These are phyloP conservation scores for Eimeria maxima DNA, from an alignment of 169 alveolate species.

Conservation along the genomic window DNA sequence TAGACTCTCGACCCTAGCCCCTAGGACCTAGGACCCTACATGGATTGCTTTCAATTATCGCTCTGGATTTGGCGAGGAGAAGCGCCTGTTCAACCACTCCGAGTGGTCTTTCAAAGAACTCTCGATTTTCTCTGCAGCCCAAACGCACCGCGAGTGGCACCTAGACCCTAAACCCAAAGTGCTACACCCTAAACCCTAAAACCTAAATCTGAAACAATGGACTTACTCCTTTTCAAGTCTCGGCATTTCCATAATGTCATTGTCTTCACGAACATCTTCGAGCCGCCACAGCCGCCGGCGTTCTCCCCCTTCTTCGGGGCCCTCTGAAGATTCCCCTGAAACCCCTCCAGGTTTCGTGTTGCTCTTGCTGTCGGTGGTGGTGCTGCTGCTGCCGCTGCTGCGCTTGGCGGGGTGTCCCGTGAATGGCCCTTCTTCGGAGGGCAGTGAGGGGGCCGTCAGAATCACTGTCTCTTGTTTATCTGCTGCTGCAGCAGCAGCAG, in stretches of 20 bases:
- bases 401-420: not conserved
- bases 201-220: not conserved
- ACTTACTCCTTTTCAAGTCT: not conserved
- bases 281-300: slow-evolving; percentile 65
- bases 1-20: not conserved
- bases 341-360: not conserved
- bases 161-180: not conserved
- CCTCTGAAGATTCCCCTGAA: not conserved
- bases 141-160: not conserved
- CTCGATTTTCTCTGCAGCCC: slow-evolving; percentile 19
- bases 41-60: slow-evolving; percentile 64
- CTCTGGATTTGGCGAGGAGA: slow-evolving; percentile 55
- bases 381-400: not conserved
- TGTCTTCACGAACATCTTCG: slow-evolving; percentile 76
- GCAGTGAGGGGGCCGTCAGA: not conserved
- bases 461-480: not conserved
- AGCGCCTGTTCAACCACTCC: slow-evolving; percentile 81
- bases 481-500: not conserved
- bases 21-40: slow-evolving; percentile 7
- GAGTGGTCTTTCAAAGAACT: slow-evolving; percentile 76
- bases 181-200: not conserved
- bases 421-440: slow-evolving; percentile 8
- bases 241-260: slow-evolving; percentile 79
- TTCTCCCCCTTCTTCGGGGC: not conserved
- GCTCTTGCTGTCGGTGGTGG: not conserved